phyloP scores from a whole-genome alignment of 1,284 basidiomycete genomes.

The Meripilus lineatus region DNA sequence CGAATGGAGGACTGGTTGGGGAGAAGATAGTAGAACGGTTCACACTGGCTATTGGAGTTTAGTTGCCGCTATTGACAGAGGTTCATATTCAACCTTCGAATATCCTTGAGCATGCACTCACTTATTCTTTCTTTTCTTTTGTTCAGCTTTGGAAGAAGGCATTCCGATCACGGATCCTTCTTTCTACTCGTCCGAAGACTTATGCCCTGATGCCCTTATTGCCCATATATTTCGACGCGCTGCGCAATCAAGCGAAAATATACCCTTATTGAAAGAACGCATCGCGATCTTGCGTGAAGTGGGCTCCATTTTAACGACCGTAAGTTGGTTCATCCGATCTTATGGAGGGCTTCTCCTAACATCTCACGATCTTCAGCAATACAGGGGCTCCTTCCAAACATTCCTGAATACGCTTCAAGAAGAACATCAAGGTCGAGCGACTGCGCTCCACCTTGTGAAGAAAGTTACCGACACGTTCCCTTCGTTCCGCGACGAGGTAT shows the following conservation, averaged over 20 bases:
- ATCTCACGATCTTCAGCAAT: conserved; percentile 40
- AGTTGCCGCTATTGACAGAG: conserved; percentile 71
- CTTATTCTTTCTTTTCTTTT: background rate
- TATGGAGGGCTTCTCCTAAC: background rate
- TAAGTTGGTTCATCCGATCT: conserved; percentile 28
- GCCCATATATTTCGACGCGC: conserved; percentile 62
- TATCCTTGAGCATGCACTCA: background rate
- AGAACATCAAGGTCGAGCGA: conserved; percentile 45
- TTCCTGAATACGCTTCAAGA: conserved; percentile 61
- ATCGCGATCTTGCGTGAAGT: conserved; percentile 70
- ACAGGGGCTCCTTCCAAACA: conserved; percentile 64
- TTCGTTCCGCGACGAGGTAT: conserved; percentile 67
- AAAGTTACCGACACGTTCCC: conserved; percentile 69
- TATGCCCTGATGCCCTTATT: conserved; percentile 64
- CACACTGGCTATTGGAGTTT: conserved; percentile 82
- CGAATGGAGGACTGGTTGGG: conserved; percentile 66
- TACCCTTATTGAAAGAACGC: conserved; percentile 65
- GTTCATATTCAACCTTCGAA: conserved; percentile 31
- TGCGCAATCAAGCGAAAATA: conserved; percentile 47
- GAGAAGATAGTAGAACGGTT: conserved; percentile 32
- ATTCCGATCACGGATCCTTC: conserved; percentile 72
- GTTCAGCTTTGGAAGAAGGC: conserved; percentile 48
- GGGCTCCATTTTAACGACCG: conserved; percentile 61
- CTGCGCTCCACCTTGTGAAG: conserved; percentile 67
- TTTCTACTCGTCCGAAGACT: conserved; percentile 64